These are phyloP conservation scores for Psilocybe subaeruginosa DNA, from an alignment of 768 basidiomycete species.

Conservation along the genomic window DNA sequence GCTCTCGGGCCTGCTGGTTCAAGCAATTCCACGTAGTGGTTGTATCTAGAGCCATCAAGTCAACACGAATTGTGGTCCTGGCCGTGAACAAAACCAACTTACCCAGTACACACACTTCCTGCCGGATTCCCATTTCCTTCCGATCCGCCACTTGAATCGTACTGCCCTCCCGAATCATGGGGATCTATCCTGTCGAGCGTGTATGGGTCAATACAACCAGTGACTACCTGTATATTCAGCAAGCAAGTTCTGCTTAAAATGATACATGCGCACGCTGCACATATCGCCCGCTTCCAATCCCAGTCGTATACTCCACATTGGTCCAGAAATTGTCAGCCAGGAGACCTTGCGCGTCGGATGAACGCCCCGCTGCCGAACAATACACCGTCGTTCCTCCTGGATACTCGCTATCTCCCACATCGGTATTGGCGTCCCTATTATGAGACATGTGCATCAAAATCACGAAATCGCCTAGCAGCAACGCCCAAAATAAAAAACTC, in stretches of 20 bases:
- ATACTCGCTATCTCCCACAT: slow-evolving; percentile 59
- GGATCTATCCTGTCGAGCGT: slow-evolving; percentile 47
- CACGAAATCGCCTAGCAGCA: background rate
- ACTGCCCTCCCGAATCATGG: slow-evolving; percentile 55
- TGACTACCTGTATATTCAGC: slow-evolving; percentile 37
- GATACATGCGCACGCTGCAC: slow-evolving; percentile 42
- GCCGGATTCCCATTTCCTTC: slow-evolving; percentile 54
- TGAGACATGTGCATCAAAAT: background rate
- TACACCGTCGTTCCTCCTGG: slow-evolving; percentile 59
- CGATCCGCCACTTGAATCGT: slow-evolving; percentile 58
- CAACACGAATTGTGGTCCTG: background rate
- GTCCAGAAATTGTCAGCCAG: slow-evolving; percentile 53
- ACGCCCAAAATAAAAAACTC: background rate
- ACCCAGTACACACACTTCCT: slow-evolving; percentile 56
- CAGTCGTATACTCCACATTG: slow-evolving; percentile 47
- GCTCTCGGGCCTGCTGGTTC: slow-evolving; percentile 54
- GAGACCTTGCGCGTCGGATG: slow-evolving; percentile 44
- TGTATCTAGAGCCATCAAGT: slow-evolving; percentile 36
- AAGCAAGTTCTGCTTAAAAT: background rate
- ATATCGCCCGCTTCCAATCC: slow-evolving; percentile 42
- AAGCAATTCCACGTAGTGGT: slow-evolving; percentile 62
- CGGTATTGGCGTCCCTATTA: slow-evolving; percentile 46
- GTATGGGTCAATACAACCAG: slow-evolving; percentile 54
- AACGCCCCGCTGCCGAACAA: slow-evolving; percentile 47
- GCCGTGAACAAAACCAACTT: slow-evolving; percentile 12